Evolutionary conservation across 169 alveolate genomes (phyloP).

Genomic region (Plasmodium sp.): DNA sequence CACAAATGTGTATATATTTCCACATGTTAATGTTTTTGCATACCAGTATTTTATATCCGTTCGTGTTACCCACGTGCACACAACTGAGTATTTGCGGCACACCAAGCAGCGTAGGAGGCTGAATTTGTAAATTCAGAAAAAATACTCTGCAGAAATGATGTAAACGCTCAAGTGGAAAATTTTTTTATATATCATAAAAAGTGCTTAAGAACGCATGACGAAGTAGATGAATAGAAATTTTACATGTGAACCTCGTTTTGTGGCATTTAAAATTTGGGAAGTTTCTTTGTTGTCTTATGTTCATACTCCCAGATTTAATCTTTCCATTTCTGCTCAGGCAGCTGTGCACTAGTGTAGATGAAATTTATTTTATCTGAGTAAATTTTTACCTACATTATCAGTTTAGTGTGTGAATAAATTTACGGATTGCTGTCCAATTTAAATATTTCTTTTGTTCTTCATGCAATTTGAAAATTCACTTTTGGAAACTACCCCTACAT

Average conservation of each 20-base stretch:
- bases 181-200: neutral
- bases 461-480: conserved; percentile 4
- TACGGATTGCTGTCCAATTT: neutral
- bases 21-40: neutral
- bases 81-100: neutral
- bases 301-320: neutral
- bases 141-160: neutral
- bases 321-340: neutral
- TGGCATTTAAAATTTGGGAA: neutral
- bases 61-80: neutral
- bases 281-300: neutral
- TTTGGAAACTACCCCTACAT: neutral
- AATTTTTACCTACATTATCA: neutral
- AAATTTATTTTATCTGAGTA: neutral
- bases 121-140: conserved; percentile 5
- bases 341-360: neutral
- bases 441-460: neutral
- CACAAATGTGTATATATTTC: neutral
- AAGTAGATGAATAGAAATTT: neutral
- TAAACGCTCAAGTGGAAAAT: neutral
- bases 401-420: neutral
- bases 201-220: neutral
- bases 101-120: neutral
- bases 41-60: neutral
- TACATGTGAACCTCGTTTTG: neutral